phyloP scores from a whole-genome alignment of 306 rosid species.

The Pyrus bretschneideri region DNA sequence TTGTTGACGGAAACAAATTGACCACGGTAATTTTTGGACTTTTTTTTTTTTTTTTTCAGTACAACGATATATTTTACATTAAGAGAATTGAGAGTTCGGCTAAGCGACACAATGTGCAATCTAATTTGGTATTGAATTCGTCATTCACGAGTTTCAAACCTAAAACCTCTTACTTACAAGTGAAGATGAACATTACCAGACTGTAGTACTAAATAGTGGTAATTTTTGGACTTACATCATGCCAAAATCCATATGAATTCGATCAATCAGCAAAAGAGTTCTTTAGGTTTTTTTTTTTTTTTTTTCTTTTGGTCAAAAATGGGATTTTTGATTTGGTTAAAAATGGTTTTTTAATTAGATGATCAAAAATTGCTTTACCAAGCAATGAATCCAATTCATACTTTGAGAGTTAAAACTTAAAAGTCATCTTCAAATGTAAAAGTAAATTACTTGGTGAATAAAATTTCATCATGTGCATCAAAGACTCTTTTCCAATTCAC shows the following conservation, averaged over 20 bases:
- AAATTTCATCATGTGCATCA: background rate
- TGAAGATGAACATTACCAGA: too few relatives aligned
- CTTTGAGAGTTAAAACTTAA: background rate
- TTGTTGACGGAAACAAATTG: background rate
- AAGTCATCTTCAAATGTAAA: background rate
- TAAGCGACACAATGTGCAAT: too few relatives aligned
- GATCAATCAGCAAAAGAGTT: background rate
- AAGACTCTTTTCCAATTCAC: background rate
- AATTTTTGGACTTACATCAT: background rate
- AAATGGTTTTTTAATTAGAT: too few relatives aligned
- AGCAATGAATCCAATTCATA: background rate
- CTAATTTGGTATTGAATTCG: too few relatives aligned
- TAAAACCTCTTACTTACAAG: too few relatives aligned
- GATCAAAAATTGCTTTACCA: background rate
- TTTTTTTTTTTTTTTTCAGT: too few relatives aligned
- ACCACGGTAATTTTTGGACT: background rate
- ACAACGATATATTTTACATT: too few relatives aligned
- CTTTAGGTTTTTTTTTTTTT: background rate
- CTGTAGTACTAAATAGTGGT: background rate
- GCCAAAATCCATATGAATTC: background rate
- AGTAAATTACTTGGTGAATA: background rate
- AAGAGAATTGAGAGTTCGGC: accelerated
- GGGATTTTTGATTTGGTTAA: background rate
- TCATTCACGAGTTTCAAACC: too few relatives aligned
- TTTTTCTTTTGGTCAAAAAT: background rate